Evolutionary conservation across 2,329 filamentous ascomycete species (phyloP).

Genomic region (Penicillium sp.): DNA sequence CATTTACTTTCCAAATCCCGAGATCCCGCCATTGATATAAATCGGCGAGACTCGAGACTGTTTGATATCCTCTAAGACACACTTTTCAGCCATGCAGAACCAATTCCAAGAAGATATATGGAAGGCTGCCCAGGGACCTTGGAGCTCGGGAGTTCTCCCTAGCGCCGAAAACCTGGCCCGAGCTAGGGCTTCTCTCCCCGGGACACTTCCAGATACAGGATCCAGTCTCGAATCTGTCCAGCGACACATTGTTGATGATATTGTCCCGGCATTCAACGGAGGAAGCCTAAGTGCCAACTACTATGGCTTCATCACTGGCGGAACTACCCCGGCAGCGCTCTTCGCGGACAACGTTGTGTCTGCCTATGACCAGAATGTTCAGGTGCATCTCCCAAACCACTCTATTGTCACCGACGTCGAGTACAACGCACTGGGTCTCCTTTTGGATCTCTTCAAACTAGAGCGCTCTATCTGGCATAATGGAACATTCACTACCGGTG

Average conservation of each 20-base stretch:
- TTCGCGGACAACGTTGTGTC: constrained; percentile 83
- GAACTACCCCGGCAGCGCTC: constrained; percentile 73
- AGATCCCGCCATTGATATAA: constrained; percentile 17
- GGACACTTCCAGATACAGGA: constrained; percentile 30
- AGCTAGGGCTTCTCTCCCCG: constrained; percentile 37
- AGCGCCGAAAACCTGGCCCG: constrained; percentile 28
- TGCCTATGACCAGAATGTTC: constrained; percentile 77
- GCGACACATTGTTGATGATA: constrained; percentile 42
- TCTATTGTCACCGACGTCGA: constrained; percentile 76
- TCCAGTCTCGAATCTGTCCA: constrained; percentile 34
- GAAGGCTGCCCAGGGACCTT: constrained; percentile 31
- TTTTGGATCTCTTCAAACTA: constrained; percentile 67
- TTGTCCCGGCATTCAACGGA: constrained; percentile 61
- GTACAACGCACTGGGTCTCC: constrained; percentile 66
- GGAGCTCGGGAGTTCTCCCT: constrained; percentile 36
- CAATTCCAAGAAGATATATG: constrained; percentile 31
- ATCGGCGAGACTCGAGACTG: not conserved
- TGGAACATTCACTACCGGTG: constrained; percentile 75
- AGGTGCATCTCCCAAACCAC: constrained; percentile 76
- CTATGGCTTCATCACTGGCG: constrained; percentile 88
- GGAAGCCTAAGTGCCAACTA: constrained; percentile 67
- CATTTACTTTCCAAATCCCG: constrained; percentile 15
- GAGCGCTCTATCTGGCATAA: constrained; percentile 63
- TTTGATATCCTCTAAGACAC: not conserved
- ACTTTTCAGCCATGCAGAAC: constrained; percentile 16